Percentiles rank a stretch among this genome's conserved stretches.
These are phyloP conservation scores for Salix suchowensis DNA, from an alignment of 345 rosid genomes.

Conservation along the genomic window DNA sequence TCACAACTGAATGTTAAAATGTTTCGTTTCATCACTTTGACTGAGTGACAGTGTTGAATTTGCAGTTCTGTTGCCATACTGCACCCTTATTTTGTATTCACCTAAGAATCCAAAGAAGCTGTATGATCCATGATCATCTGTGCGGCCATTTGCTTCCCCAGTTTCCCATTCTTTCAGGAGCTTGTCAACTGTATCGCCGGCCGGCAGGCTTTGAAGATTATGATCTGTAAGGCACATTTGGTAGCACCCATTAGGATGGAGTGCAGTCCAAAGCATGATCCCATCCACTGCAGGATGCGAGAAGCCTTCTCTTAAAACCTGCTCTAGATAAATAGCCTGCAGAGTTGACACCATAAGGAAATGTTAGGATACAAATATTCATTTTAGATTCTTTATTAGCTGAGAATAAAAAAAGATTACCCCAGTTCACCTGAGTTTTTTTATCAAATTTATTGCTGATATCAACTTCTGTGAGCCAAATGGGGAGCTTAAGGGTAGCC, in stretches of 20 bases:
- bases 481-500: constrained; percentile 62
- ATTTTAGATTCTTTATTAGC: neutral
- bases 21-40: constrained; percentile 51
- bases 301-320: constrained; percentile 79
- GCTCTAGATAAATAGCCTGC: constrained; percentile 61
- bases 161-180: constrained; percentile 60
- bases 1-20: constrained; percentile 48
- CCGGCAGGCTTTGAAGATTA: constrained; percentile 55
- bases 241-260: constrained; percentile 73
- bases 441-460: constrained; percentile 41
- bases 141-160: constrained; percentile 24
- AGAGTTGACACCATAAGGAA: neutral
- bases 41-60: constrained; percentile 48
- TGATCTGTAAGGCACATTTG: constrained; percentile 73
- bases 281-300: constrained; percentile 81
- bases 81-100: constrained; percentile 42
- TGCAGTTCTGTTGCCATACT: constrained; percentile 28
- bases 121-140: constrained; percentile 59
- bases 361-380: neutral
- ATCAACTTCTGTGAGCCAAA: constrained; percentile 89
- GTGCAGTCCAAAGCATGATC: constrained; percentile 83
- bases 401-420: neutral
- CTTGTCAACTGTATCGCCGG: constrained; percentile 65
- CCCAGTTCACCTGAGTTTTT: constrained; percentile 44
- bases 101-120: constrained; percentile 69